Base-by-base conservation (phyloP, 2,329 filamentous ascomycete species). In the Setomelanomma holmii region DNA sequence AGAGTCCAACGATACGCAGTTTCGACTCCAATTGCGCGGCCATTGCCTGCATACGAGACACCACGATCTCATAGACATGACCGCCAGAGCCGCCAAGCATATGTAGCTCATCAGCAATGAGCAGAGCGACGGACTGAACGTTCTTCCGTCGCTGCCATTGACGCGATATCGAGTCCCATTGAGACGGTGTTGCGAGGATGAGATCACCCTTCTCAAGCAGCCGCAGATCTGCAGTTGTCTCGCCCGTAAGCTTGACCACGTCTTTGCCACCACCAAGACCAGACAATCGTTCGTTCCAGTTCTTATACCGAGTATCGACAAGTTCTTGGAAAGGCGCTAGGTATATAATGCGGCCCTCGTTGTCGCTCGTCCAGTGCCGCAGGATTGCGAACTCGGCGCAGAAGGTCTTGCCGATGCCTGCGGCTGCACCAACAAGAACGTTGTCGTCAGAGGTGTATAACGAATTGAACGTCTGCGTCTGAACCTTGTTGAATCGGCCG, bases 1-100 rank as follows among this genome's bases (percentile, higher is more conserved):
- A 93, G 54, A 99, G 78, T 2, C 92, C 95, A 47, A 99, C 79
- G 40, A 98, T 93, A 45, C 95, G 88, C 79, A 98, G 84, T 8
- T 89, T 86, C 34, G 89, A 86, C 73, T 96, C 90, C 0, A 91
- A 89, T 72, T 97, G 91, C 1, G 91, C 88, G 52, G 91, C 89
- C 71, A 99, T 97, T 59, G 95, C 95, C 72, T 96, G 92, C 89
- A 98, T 97, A 45, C 95, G 89, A 56, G 95, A 97, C n/a, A 99
- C 90, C 45, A 99, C 88, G 45, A 95, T 90, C 79, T 99, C 95
- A 75, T 99, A 99, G 23, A 96, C 84, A 72, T 93, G 96, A 23
- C 95, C 96, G 58, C 86, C 84, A 45, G 88, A 86, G 12, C 92
- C 93, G 53, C 93, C 95, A 23, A 99, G 82, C 80, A 98, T 88